A percentile compares a stretch with the other conserved stretches of the same genome.
These are phyloP conservation scores for Tetrapisispora pingtungensis DNA, from an alignment of 805 yeast genomes.

Conservation along the genomic window DNA sequence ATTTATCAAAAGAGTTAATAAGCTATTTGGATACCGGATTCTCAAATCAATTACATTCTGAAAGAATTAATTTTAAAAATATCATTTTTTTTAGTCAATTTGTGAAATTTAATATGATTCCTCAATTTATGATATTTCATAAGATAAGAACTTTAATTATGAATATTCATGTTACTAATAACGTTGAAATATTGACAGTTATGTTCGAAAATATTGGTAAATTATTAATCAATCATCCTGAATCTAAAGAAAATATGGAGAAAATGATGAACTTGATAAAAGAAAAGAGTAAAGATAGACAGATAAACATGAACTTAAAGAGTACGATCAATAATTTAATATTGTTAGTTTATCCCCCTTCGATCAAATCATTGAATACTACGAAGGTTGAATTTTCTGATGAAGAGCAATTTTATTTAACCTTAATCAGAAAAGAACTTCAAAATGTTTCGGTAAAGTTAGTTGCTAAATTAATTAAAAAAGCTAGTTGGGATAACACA, in stretches of 20 bases:
- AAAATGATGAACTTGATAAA: conserved; percentile 52
- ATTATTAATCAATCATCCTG: conserved; percentile 47
- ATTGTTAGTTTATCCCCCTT: conserved; percentile 46
- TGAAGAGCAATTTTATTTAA: conserved; percentile 40
- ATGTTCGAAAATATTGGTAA: conserved; percentile 68
- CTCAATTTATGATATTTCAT: conserved; percentile 62
- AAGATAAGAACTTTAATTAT: conserved; percentile 53
- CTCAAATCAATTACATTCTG: conserved; percentile 48
- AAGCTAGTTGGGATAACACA: conserved; percentile 39
- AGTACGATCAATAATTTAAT: conserved; percentile 50
- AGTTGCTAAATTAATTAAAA: conserved; percentile 32
- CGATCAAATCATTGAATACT: conserved; percentile 29
- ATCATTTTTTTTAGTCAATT: conserved; percentile 63
- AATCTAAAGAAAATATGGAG: conserved; percentile 47
- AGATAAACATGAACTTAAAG: conserved; percentile 44
- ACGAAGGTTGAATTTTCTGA: conserved; percentile 26
- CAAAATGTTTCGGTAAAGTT: conserved; percentile 27
- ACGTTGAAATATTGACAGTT: conserved; percentile 59
- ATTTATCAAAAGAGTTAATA: conserved; percentile 43
- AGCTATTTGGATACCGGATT: conserved; percentile 48
- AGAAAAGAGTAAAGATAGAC: conserved; percentile 38
- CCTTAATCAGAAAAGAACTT: conserved; percentile 45
- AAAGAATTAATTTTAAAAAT: conserved; percentile 42
- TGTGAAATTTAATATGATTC: conserved; percentile 65
- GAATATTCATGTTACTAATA: conserved; percentile 42